A percentile compares a stretch with the other conserved stretches of the same genome.
Conservation (phyloP, 305 asterid species). For the Solanum hybrid region DNA sequence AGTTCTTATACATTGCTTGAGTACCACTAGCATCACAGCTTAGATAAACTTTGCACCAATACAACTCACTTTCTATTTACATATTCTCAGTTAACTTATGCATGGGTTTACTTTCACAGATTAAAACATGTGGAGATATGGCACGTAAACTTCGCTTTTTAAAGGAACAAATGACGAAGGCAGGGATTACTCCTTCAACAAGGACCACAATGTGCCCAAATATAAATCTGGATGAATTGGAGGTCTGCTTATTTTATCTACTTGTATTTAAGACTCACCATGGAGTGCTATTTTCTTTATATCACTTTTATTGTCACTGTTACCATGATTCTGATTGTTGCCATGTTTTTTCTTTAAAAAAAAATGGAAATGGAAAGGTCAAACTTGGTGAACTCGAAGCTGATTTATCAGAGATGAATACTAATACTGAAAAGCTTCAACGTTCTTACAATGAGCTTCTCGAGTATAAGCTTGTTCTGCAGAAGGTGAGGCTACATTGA, state of each 20-base stretch:
- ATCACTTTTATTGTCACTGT: not conserved
- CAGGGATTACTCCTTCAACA: slow-evolving; percentile 35
- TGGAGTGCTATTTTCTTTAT: not conserved
- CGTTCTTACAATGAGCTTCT: slow-evolving; percentile 45
- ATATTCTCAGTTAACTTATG: not conserved
- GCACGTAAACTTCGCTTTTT: slow-evolving; percentile 48
- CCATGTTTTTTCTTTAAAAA: not conserved
- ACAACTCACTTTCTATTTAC: not conserved
- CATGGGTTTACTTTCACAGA: slow-evolving; percentile 14
- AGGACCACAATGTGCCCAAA: slow-evolving; percentile 15
- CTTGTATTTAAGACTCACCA: not conserved
- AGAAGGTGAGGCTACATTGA: slow-evolving; percentile 31
- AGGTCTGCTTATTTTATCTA: slow-evolving; percentile 26
- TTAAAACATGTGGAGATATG: slow-evolving; percentile 55
- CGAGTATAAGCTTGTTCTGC: slow-evolving; percentile 48
- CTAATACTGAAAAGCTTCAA: slow-evolving; percentile 37
- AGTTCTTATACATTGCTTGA: not conserved
- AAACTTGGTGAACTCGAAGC: slow-evolving; percentile 52
- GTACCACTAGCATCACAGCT: not conserved
- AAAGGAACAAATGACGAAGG: slow-evolving; percentile 42
- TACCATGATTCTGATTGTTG: not conserved
- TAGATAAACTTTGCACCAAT: not conserved
- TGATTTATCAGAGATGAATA: slow-evolving; percentile 51
- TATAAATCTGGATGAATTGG: slow-evolving; percentile 43
- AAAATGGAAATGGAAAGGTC: slow-evolving; percentile 18